Evolutionary conservation across 1,284 basidiomycete genomes (phyloP), one percentile per base, ranked within the genome.

Genomic region (Flammula alnicola): DNA sequence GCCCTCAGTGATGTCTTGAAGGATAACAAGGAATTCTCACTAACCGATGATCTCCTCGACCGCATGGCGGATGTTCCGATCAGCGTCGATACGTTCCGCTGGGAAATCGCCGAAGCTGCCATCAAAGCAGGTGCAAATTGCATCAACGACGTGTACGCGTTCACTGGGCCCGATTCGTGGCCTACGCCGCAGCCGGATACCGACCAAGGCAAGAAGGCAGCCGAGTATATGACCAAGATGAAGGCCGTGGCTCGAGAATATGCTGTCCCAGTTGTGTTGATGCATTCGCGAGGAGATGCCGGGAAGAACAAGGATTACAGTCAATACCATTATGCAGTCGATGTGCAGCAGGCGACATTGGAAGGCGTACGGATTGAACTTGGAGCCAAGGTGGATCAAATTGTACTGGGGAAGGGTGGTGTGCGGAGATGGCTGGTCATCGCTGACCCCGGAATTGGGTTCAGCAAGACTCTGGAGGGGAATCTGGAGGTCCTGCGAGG

Each of bases 141-240:
- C 64, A 91, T 99, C 74, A 98, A 99, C 70, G 96, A 99, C 62
- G 93, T 99, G 0, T 83, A 90, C 53, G 89, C 88, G 1, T 92
- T 94, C 53, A 77, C 80, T 9, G 91, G 91, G 0, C 82, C 81
- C 0, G 70, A 74, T 20, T 64, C 65, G 7, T 86, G 82, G 58
- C 78, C 79, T 0, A 62, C 64, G n/a, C 47, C 37, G 61, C 59
- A 5, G 52, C 57, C 9, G 16, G 23, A 39, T 23, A 23, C 36
- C 36, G 30, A 51, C 6, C 29, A 44, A 4, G 51, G 40, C 3
- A 35, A 37, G 10, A 63, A 60, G 4, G 70, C 72, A 0, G 59
- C 65, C 0, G 66, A 65, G 26, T 72, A 74, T 52, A 76, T 81
- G 57, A 49, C 58, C 3, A 68, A 71, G 42, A 94, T 98, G 88